Evolutionary conservation across 2,329 filamentous ascomycete species (phyloP), one percentile per base, ranked within the genome.

Genomic region (Scleromitrula shiraiana): DNA sequence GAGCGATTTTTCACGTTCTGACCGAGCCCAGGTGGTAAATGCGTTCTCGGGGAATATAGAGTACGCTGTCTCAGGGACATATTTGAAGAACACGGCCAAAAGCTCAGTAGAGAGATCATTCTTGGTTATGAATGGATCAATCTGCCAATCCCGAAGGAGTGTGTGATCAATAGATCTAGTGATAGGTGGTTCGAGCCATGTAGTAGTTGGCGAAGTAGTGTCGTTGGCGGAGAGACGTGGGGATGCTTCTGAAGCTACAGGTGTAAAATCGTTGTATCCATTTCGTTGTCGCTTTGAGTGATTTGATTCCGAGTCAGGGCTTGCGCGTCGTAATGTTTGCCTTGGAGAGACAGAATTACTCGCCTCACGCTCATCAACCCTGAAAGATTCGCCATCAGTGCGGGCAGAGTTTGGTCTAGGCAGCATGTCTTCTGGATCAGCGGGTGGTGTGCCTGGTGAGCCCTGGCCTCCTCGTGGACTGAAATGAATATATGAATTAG

Each of bases 61-160:
- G 55, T 76, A 78, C 9, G 73, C 69, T 4, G 70, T 70, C 49
- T 71, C 70, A 52, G 80, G 77, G 41, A 77, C 67, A 52, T 77
- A 68, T n/a, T 66, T 66, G 55, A 83, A 80, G 59, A 76, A 82
- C n/a, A 70, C 64, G 23, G 75, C 69, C 15, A 80, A 54, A 27
- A 80, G 71, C 41, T 76, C 70, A 23, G 70, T 61, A 1, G 75
- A 74, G 39, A 72, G 59, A 29, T 70, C 68, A 0, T 73, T 66
- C 41, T 80, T 70, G 12, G 66, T 60, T 32, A 70, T 67, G 55
- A 70, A 77, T 2, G 79, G 79, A 56, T 83, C 78, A 19, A 55
- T 50, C 23, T 60, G 57, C 55, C 53, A 62, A 41, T 62, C 56
- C 6, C 52, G 53, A 20, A 56, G 41, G 4, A 57, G 29, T 41